A percentile compares a stretch with the other conserved stretches of the same genome.
Evolutionary conservation across 257 asterid species (phyloP).

Genomic region (Petunia secreta): DNA sequence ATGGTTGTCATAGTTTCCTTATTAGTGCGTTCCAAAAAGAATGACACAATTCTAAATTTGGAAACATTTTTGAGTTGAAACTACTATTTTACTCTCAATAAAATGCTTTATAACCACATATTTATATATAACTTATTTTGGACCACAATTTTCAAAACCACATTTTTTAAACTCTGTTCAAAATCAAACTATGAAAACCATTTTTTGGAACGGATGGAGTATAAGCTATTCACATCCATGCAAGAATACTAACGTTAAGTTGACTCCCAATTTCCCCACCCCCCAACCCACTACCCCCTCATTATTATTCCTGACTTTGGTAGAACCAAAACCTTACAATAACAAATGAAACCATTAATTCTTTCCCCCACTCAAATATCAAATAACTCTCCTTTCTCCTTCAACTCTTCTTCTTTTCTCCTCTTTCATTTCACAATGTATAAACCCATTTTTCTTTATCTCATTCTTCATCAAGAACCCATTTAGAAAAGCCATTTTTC

Average conservation of each 20-base stretch:
- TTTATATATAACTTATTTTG: too few species aligned
- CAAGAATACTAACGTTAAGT: slow-evolving; percentile 29
- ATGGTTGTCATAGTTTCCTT: too few species aligned
- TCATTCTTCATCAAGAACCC: neutral
- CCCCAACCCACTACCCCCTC: neutral
- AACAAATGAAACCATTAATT: slow-evolving; percentile 14
- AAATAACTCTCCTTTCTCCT: slow-evolving; percentile 2
- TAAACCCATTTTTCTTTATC: neutral
- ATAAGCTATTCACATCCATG: too few species aligned
- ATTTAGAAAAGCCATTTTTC: neutral
- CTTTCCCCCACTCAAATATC: slow-evolving; percentile 21
- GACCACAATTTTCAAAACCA: too few species aligned
- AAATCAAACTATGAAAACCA: too few species aligned
- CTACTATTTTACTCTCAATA: too few species aligned
- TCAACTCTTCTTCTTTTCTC: neutral
- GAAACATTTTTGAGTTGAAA: too few species aligned
- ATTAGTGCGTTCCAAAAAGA: too few species aligned
- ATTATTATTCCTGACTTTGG: slow-evolving; percentile 21
- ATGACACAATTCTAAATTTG: too few species aligned
- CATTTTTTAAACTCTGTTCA: too few species aligned
- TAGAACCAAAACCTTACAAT: slow-evolving; percentile 27
- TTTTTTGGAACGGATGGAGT: too few species aligned
- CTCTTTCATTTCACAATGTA: neutral
- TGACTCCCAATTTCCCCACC: slow-evolving; percentile 24
- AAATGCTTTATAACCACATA: too few species aligned